Base-by-base conservation (phyloP, 2,329 filamentous ascomycete genomes). In the Amauroascus niger region DNA sequence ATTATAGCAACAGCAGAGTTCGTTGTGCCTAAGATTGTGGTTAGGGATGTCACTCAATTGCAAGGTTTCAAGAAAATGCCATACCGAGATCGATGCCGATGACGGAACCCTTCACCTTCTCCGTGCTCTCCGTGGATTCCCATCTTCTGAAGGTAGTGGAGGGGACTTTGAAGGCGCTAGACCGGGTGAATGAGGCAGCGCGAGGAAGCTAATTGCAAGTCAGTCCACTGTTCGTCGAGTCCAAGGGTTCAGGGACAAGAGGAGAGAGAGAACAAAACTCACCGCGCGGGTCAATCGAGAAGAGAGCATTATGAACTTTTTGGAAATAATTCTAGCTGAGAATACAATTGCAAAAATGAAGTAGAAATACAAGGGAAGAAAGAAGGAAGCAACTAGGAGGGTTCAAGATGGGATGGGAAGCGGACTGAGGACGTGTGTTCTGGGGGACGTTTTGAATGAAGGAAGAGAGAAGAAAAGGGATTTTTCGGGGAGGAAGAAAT, bases 1-100 rank as follows among this genome's bases (percentile, higher is more conserved):
- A 97, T 95, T 61, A 97, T 79, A 67, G 90, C 91, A 58, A 97
- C 91, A 54, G 91, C 91, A 57, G 91, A 96, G 82, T 97, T 97
- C 66, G 91, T 97, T 69, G 91, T 97, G 69, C 82, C 82, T 85
- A 26, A 32, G 4, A 14, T 7, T 18, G 13, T 8, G 22, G 39
- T 51, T n/a, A 54, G 43, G 7, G 44, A 18, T 8, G 18, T 9
- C n/a, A 8, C 18, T 39, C 20, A 11, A 37, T 16, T 6, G 11
- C 11, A 7, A 16, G 18, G 24, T 7, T 30, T 30, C 6, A 7
- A 13, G 4, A 35, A 35, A 3, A 35, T 16, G 14, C 35, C 81
- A 69, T 79, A 84, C 91, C 91, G 68, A 97, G 77, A 80, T 97
- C 91, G 71, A 97, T 96, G 84, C 93, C 93, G 68, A 97, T 96